Evolutionary conservation across 495 filamentous ascomycete genomes (phyloP), one percentile per base, ranked within the genome.

Genomic region (Penicillium turbatum): DNA sequence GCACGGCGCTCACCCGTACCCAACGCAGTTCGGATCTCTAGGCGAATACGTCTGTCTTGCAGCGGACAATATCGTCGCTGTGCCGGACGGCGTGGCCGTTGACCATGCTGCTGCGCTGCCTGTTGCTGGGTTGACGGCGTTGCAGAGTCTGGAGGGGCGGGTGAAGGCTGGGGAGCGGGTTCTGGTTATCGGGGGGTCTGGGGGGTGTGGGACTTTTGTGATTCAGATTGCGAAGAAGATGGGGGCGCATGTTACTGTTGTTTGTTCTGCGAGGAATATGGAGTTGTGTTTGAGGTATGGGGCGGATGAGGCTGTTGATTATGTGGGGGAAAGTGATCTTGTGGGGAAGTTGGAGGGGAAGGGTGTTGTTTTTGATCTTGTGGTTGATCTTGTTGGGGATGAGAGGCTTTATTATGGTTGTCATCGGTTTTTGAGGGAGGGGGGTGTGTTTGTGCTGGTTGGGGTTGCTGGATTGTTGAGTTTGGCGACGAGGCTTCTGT

Each of bases 221-320:
- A 83, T 88, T 48, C 84, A 88, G 61, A 77, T 87, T 51, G 86
- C 86, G 8, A 87, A 87, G 63, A 64, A 70, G 3, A 52, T 82
- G n/a, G 84, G 85, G 0, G 86, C 82, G 60, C 72, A 80, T 56
- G 84, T 88, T 26, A 83, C 81, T 2, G 67, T 72, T 3, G 77
- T 76, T 0, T 88, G 85, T 51, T 86, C 83, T 9, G 73, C 69
- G 6, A 60, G 64, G 8, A 89, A 88, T 63, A 67, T 75, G 0
- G 75, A 81, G 42, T 67, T 87, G 1, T 82, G 80, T 57, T 71
- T 71, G 31, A 63, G 63, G 11, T 66, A 89, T 1, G 86, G 86
- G 0, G 86, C 86, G 4, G 84, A 89, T 57, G 79, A 84, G 48
- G 74, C 88, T 2, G 72, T 90, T 37, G 85, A 90, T 60, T 90